Percentiles rank a stretch among this genome's conserved stretches.
Conservation (phyloP, 352 stramenopile species). For the Globisporangium cederbergense region DNA sequence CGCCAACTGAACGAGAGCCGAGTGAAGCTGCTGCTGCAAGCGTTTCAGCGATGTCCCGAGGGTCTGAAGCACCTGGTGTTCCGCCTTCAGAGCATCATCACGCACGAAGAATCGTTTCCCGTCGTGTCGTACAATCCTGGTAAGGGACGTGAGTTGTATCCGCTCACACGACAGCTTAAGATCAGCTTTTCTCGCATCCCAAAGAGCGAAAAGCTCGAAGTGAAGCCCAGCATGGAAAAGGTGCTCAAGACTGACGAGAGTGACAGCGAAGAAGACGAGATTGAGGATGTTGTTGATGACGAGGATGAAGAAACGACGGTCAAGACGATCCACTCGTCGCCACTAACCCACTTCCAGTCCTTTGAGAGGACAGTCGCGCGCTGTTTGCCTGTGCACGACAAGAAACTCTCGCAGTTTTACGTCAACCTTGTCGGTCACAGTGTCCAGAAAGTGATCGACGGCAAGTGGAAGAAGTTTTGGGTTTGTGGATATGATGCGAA, state of each 20-base stretch:
- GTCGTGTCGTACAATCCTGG: slow-evolving; percentile 55
- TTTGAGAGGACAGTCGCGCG: slow-evolving; percentile 78
- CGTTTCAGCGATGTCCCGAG: slow-evolving; percentile 44
- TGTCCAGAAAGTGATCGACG: slow-evolving; percentile 73
- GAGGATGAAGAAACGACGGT: slow-evolving; percentile 14
- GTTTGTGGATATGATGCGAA: slow-evolving; percentile 64
- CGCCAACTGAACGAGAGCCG: slow-evolving; percentile 32
- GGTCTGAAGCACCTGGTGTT: slow-evolving; percentile 56
- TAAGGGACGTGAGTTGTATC: slow-evolving; percentile 76
- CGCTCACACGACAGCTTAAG: slow-evolving; percentile 66
- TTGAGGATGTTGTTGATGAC: neutral
- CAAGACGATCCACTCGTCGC: slow-evolving; percentile 65
- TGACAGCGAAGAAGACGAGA: neutral
- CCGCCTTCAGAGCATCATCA: slow-evolving; percentile 71
- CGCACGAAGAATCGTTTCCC: slow-evolving; percentile 65
- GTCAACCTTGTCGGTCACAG: slow-evolving; percentile 64
- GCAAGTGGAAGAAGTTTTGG: slow-evolving; percentile 76
- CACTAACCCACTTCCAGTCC: slow-evolving; percentile 83
- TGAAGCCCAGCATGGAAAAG: neutral
- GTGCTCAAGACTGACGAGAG: neutral
- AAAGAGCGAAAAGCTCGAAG: neutral
- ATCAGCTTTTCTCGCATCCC: slow-evolving; percentile 28
- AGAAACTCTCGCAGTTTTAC: slow-evolving; percentile 52
- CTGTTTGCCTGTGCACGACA: slow-evolving; percentile 50
- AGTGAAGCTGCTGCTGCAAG: slow-evolving; percentile 31